phyloP scores from a whole-genome alignment of 2,329 filamentous ascomycete species.

The Colletotrichum sojae region DNA sequence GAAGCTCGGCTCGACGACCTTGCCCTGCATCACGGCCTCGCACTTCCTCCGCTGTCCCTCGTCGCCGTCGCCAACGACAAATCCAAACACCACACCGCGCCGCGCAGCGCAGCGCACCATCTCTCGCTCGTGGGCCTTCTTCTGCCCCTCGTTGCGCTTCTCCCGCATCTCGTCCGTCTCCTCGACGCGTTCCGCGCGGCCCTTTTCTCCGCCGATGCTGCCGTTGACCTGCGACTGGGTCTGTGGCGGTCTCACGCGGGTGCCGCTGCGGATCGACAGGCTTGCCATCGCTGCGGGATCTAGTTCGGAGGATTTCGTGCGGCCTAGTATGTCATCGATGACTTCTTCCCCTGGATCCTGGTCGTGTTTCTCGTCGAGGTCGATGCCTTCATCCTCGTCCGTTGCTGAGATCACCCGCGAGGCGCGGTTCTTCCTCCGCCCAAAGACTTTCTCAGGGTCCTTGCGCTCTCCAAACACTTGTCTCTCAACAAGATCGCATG shows the following conservation, averaged over 20 bases:
- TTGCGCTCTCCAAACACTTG: conserved; percentile 62
- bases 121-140: conserved; percentile 63
- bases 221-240: conserved; percentile 66
- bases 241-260: conserved; percentile 53
- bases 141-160: conserved; percentile 64
- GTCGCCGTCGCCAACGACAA: conserved; percentile 46
- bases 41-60: conserved; percentile 58
- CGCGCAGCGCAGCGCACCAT: conserved; percentile 75
- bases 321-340: conserved; percentile 31
- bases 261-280: conserved; percentile 54
- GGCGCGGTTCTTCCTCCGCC: conserved; percentile 60
- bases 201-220: conserved; percentile 69
- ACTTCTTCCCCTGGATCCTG: conserved; percentile 31
- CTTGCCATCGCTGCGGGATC: conserved; percentile 57
- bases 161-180: conserved; percentile 66
- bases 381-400: conserved; percentile 35
- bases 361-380: conserved; percentile 54
- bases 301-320: conserved; percentile 51
- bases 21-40: conserved; percentile 71
- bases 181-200: conserved; percentile 64
- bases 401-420: conserved; percentile 51
- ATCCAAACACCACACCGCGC: conserved; percentile 70
- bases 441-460: conserved; percentile 58
- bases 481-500: conserved; percentile 64
- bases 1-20: conserved; percentile 71